Evolutionary conservation across 768 basidiomycete genomes (phyloP).

Genomic region (Leccinum pellstonianum): DNA sequence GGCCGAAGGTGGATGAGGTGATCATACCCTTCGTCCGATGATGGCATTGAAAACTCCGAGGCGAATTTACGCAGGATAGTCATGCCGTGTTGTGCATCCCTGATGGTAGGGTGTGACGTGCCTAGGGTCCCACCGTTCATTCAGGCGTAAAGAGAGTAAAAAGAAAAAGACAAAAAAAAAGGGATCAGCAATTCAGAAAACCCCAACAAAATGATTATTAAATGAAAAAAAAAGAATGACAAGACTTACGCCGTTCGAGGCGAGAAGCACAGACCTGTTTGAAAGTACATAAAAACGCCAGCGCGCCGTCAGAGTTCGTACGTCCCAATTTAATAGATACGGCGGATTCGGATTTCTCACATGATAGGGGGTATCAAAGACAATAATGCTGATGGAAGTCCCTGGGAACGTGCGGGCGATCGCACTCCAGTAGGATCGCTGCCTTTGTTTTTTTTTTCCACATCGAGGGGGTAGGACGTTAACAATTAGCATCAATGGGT

Average conservation of each 20-base stretch:
- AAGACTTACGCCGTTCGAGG: constrained; percentile 54
- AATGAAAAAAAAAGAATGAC: constrained; percentile 1
- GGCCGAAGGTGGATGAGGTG: constrained; percentile 45
- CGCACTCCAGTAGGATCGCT: constrained; percentile 70
- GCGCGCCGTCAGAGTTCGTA: constrained; percentile 12
- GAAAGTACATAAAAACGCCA: constrained; percentile 8
- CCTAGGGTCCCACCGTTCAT: constrained; percentile 42
- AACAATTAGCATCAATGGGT: neutral
- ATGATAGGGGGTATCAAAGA: constrained; percentile 76
- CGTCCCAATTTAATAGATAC: neutral
- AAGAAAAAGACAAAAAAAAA: neutral
- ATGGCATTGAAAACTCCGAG: constrained; percentile 56
- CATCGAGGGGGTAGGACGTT: neutral
- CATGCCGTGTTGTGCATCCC: constrained; percentile 53
- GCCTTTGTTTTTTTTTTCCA: constrained; percentile 39
- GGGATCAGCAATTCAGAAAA: neutral
- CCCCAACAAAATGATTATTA: neutral
- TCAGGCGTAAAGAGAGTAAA: neutral
- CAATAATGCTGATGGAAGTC: constrained; percentile 67
- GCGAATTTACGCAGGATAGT: constrained; percentile 65
- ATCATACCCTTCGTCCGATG: constrained; percentile 61
- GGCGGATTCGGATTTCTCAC: constrained; percentile 39
- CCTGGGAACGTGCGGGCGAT: constrained; percentile 68
- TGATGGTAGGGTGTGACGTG: constrained; percentile 75
- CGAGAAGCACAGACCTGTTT: constrained; percentile 60